Conservation (phyloP, 345 rosid species). For the Pistacia integerrima region DNA sequence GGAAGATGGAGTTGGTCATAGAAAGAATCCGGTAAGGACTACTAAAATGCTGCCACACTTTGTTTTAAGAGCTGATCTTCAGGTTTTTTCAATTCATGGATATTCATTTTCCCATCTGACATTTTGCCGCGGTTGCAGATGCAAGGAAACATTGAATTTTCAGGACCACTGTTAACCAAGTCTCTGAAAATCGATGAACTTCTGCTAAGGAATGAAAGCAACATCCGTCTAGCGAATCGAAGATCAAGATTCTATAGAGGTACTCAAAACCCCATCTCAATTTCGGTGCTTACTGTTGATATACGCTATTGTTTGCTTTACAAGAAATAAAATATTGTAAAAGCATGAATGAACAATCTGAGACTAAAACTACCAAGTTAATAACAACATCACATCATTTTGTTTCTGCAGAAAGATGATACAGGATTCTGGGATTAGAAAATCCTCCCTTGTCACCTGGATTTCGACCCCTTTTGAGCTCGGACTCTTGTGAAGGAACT, state of each 20-base stretch:
- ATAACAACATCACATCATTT: neutral
- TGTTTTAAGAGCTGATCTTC: neutral
- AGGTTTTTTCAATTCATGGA: neutral
- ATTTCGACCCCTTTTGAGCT: neutral
- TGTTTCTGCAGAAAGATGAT: constrained; percentile 32
- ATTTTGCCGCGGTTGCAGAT: constrained; percentile 10
- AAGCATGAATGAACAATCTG: too few species aligned
- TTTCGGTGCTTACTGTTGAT: neutral
- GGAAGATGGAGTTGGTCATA: constrained; percentile 25
- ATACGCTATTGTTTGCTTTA: neutral
- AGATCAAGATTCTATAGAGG: constrained; percentile 52
- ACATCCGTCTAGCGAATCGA: constrained; percentile 49
- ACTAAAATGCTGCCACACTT: neutral
- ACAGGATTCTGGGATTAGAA: constrained; percentile 9
- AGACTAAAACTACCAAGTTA: neutral
- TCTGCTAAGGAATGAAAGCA: constrained; percentile 54
- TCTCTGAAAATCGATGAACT: constrained; percentile 47
- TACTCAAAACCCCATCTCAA: constrained; percentile 18
- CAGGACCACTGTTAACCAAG: constrained; percentile 53
- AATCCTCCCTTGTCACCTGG: neutral
- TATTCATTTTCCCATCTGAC: neutral
- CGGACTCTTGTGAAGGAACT: neutral
- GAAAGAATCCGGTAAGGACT: constrained; percentile 35
- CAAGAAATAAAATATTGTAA: neutral
- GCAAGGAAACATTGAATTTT: constrained; percentile 25